These are phyloP conservation scores for Trametes cingulata DNA, from an alignment of 768 basidiomycete genomes.

Conservation along the genomic window DNA sequence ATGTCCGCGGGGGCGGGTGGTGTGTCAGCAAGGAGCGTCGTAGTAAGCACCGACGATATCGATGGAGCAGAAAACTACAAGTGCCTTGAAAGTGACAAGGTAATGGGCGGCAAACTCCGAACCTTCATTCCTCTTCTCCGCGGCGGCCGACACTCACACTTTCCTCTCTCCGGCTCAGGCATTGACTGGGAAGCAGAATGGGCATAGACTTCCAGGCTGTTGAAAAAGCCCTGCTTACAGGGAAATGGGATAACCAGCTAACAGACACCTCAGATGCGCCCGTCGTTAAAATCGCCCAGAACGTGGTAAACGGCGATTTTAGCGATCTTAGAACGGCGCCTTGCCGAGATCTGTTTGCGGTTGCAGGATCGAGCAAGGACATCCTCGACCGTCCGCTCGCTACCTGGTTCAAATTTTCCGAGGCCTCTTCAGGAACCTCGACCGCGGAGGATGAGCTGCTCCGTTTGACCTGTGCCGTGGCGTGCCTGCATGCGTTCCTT, in stretches of 20 bases:
- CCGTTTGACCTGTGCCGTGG: slow-evolving; percentile 67
- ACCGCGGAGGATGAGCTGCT: slow-evolving; percentile 51
- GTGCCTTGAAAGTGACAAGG: slow-evolving; percentile 12
- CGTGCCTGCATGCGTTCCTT: slow-evolving; percentile 85
- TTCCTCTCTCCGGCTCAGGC: slow-evolving; percentile 10
- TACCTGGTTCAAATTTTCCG: slow-evolving; percentile 35
- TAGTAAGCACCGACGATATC: slow-evolving; percentile 11
- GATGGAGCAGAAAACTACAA: slow-evolving; percentile 17
- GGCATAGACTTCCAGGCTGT: slow-evolving; percentile 31
- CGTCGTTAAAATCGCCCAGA: slow-evolving; percentile 47
- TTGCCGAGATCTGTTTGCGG: slow-evolving; percentile 38
- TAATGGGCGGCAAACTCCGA: slow-evolving; percentile 20
- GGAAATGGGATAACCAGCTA: slow-evolving; percentile 39
- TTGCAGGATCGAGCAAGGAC: slow-evolving; percentile 25
- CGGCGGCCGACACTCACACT: slow-evolving; percentile 4
- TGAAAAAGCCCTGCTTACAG: slow-evolving; percentile 60
- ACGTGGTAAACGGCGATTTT: slow-evolving; percentile 63
- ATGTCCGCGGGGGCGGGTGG: too few relatives aligned
- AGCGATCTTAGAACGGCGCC: slow-evolving; percentile 43
- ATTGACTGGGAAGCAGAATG: slow-evolving; percentile 18
- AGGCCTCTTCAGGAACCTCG: slow-evolving; percentile 27
- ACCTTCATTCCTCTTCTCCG: slow-evolving; percentile 17
- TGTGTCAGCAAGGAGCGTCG: slow-evolving; percentile 6
- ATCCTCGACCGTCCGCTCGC: slow-evolving; percentile 43
- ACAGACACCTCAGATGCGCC: slow-evolving; percentile 15